Base-by-base conservation (phyloP, 2,329 filamentous ascomycete species). In the Penicillium rolfsii region DNA sequence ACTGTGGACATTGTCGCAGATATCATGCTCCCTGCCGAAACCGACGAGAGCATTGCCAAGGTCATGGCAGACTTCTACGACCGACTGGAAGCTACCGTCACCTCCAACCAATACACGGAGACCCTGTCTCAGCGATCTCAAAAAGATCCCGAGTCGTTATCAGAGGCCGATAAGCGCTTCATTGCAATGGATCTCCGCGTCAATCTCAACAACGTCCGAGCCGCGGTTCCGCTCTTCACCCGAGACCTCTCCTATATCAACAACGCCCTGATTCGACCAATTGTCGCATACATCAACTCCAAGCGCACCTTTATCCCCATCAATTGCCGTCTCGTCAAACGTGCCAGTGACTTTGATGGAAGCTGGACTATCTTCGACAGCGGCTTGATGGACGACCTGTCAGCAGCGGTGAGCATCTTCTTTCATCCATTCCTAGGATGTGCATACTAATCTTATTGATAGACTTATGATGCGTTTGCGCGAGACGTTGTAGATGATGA, bases 51-150 rank as follows among this genome's bases (percentile, higher is more conserved):
- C 64, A 89, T 99, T 58, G 90, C 89, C 26, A 97, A 97, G 75
- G 93, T 97, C 49, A 91, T 99, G 85, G 89, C 90, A n/a, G 93
- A 97, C 73, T 93, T 99, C 71, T 98, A 98, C 77, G 94, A 98
- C 75, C 91, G 92, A 63, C 86, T 99, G 73, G 95, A 99, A 78
- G 93, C 95, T 46, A 93, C 93, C 0, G 93, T 98, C 24, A 92
- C 89, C 1, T 87, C 89, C 28, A 92, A 92, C 72, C 86, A 88
- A 30, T 88, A 90, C 63, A 62, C 54, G 19, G 70, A 71, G 22
- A 33, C 68, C 24, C 9, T 60, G 3, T 64, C 63, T 24, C 59
- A 60, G 16, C 62, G 65, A 53, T 57, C 61, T 52, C 63, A 55
- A 57, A 61, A 72, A 30, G 68, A 72, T 50, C 61, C 67, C 5